phyloP scores from a whole-genome alignment of 2,329 filamentous ascomycete species.

The Catunica adiposa region DNA sequence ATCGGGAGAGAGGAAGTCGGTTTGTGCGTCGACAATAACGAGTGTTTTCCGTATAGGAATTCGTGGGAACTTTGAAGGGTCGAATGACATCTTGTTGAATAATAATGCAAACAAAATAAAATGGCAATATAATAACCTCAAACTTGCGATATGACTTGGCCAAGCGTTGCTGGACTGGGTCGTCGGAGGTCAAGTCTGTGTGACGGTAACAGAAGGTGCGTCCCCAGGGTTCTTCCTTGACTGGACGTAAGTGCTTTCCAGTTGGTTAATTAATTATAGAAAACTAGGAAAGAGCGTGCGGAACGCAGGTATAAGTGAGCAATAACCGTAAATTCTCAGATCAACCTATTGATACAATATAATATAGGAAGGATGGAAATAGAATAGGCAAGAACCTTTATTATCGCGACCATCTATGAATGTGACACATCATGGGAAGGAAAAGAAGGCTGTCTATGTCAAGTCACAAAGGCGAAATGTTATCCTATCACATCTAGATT shows the following conservation, averaged over 20 bases:
- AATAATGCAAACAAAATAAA: no score
- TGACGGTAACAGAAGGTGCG: not conserved
- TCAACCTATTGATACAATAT: no score
- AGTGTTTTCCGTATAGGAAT: conserved; percentile 51
- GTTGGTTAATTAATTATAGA: not conserved
- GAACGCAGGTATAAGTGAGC: no score
- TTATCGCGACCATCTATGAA: not conserved
- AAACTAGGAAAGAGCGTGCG: not conserved
- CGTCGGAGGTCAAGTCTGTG: not conserved
- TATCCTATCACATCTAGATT: no score
- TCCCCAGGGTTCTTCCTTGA: not conserved
- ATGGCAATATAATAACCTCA: no score
- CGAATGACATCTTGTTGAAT: conserved; percentile 27
- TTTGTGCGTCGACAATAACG: conserved; percentile 72
- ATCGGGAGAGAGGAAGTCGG: conserved; percentile 61
- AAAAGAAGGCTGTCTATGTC: not conserved
- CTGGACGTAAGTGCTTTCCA: not conserved
- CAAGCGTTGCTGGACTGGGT: no score
- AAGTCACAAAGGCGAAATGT: not conserved
- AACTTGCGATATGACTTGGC: no score
- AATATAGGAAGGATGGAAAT: no score
- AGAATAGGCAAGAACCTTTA: no score
- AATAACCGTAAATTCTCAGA: no score
- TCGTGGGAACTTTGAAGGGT: conserved; percentile 37
- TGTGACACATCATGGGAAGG: not conserved